Base-by-base conservation (phyloP, 805 yeast genomes). In the Yarrowia sp. region DNA sequence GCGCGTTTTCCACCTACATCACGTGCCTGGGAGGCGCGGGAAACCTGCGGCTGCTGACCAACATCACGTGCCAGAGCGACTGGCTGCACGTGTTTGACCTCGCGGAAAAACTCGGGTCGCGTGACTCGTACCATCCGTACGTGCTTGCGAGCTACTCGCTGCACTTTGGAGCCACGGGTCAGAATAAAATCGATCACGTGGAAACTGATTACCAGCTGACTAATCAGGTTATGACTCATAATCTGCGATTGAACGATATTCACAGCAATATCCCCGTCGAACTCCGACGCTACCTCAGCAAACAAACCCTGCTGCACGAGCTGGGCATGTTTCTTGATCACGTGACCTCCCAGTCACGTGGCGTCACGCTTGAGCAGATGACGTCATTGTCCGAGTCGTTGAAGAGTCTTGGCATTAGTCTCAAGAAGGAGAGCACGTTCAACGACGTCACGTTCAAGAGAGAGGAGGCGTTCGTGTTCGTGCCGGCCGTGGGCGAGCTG, bases 211-310 rank as follows among this genome's bases (percentile, higher is more conserved):
- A 58, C 40, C 13, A n/a, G 10, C 50, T 58, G 10, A 14, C 24
- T 2, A 40, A 42, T 13, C 49, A 43, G 50, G 43, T 50, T 14
- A 50, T 43, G 40, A 43, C 50, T 9, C 49, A 42, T 14, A 7
- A 4, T 1, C 50, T 58, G 2, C n/a, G 64, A 1, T 19, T 58
- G 17, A 30, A 10, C 17, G 50, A 58, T 13, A 43, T 58, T 15
- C 50, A 58, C 40, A n/a, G 33, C 64, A 58, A 58, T 40, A 58
- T 58, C 9, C 64, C 64, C 4, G 64, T 17, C 8, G 64, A 58
- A 14, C 1, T 58, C 13, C 5, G 64, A 17, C 50, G 50, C 8
- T 58, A 3, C n/a, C 39, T 58, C 4, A 55, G 14, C 19, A 61
- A 61, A 14, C 14, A 19, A 9, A 20, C 46, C 7, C 17, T 61